Percentiles rank a stretch among this genome's conserved stretches.
phyloP scores from a whole-genome alignment of 2,329 filamentous ascomycete species.

The Phialemonium atrogriseum region DNA sequence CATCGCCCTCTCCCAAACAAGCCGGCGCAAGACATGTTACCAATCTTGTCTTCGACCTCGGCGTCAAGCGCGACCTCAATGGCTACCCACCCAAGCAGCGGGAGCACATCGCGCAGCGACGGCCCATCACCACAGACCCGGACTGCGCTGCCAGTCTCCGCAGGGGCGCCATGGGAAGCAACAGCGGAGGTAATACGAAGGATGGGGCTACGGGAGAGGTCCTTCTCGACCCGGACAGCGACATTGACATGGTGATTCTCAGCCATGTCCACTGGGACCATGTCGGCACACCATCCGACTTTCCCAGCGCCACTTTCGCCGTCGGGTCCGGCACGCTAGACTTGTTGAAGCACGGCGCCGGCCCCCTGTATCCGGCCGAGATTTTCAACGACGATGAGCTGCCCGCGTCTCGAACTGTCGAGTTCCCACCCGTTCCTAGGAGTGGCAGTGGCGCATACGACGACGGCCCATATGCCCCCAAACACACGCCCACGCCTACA shows the following conservation, averaged over 20 bases:
- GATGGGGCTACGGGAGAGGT: constrained; percentile 6
- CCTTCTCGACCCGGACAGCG: constrained; percentile 7
- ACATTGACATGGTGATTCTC: constrained; percentile 28
- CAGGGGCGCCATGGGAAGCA: constrained; percentile 7
- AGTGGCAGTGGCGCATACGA: not conserved
- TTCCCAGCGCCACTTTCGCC: constrained; percentile 35
- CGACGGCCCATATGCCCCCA: constrained; percentile 5
- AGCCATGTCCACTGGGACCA: constrained; percentile 53
- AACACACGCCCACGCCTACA: constrained; percentile 10
- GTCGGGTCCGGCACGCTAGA: constrained; percentile 39
- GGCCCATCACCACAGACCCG: constrained; percentile 33
- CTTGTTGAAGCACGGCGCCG: constrained; percentile 25
- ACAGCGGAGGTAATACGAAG: too few relatives aligned
- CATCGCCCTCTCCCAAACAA: constrained; percentile 14
- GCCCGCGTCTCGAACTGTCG: constrained; percentile 24
- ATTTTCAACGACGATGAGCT: constrained; percentile 21
- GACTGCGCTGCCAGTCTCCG: constrained; percentile 32
- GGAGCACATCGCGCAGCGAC: constrained; percentile 33
- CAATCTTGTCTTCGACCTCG: constrained; percentile 43
- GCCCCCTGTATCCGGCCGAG: constrained; percentile 17
- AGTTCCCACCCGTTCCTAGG: constrained; percentile 27
- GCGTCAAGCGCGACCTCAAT: constrained; percentile 34
- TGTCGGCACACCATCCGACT: constrained; percentile 45
- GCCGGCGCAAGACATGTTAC: constrained; percentile 17
- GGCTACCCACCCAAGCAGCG: constrained; percentile 34